These are phyloP conservation scores for Solanum lycopersicoides DNA, from an alignment of 257 asterid species.

Conservation along the genomic window DNA sequence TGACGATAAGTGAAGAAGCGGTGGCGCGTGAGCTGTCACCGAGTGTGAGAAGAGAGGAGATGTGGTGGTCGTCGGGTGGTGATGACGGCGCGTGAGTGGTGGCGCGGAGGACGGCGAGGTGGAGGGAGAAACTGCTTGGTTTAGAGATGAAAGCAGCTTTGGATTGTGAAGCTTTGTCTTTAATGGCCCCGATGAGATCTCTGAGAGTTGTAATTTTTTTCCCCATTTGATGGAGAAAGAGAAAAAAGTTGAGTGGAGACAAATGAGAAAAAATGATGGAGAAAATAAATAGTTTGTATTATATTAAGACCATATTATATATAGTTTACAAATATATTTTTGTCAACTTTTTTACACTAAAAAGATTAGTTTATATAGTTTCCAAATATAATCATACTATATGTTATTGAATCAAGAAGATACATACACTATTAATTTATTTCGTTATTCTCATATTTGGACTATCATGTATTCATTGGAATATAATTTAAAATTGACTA, in stretches of 20 bases:
- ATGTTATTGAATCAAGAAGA: no score
- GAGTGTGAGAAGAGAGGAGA: constrained; percentile 46
- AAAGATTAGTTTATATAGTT: no score
- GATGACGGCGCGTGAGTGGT: constrained; percentile 56
- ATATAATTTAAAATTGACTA: fast-evolving
- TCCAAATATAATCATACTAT: no score
- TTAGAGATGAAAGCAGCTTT: constrained; percentile 49
- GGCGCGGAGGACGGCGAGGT: constrained; percentile 66
- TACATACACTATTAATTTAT: no score
- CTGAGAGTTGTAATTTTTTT: constrained; percentile 23
- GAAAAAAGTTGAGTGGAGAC: neutral
- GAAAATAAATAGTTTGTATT: neutral
- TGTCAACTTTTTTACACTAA: neutral
- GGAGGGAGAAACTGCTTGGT: constrained; percentile 30
- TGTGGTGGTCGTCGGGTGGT: constrained; percentile 32
- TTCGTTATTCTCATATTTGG: no score
- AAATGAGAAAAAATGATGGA: neutral
- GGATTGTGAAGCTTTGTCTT: constrained; percentile 39
- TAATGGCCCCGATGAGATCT: constrained; percentile 33
- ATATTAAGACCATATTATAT: neutral
- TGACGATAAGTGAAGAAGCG: constrained; percentile 47
- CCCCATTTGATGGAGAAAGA: neutral
- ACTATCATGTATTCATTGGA: no score
- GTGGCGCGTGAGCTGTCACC: constrained; percentile 72
- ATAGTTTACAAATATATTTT: neutral